phyloP scores from a whole-genome alignment of 2,329 filamentous ascomycete genomes.

The Alternaria triticimaculans region DNA sequence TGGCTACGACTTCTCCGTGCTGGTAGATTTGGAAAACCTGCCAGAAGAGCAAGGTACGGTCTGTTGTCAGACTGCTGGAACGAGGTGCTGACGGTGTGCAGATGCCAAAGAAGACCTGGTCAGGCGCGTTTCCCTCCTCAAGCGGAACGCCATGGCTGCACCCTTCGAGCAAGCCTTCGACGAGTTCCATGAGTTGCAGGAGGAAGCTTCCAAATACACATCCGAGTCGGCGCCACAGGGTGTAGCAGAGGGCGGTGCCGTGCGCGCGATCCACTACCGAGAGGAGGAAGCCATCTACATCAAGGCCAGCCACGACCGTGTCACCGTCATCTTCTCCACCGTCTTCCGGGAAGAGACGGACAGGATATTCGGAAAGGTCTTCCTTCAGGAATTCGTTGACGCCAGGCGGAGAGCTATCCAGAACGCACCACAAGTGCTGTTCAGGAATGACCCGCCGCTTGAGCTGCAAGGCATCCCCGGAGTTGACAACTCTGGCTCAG shows the following conservation, averaged over 20 bases:
- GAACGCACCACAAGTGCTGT: constrained; percentile 96
- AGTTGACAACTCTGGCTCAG: constrained; percentile 73
- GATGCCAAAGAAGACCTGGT: constrained; percentile 88
- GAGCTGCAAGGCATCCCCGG: constrained; percentile 88
- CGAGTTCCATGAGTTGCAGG: constrained; percentile 84
- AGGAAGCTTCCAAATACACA: constrained; percentile 90
- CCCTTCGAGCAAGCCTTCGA: constrained; percentile 97
- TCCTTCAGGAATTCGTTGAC: constrained; percentile 94
- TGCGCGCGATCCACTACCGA: constrained; percentile 97
- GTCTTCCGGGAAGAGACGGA: constrained; percentile 98
- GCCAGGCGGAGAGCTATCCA: constrained; percentile 93
- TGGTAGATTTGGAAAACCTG: constrained; percentile 86
- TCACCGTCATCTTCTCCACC: constrained; percentile 99
- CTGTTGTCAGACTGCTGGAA: neutral
- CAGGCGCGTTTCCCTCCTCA: constrained; percentile 85
- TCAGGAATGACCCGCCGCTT: constrained; percentile 90
- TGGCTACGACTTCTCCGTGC: constrained; percentile 94
- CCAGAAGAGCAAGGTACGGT: constrained; percentile 75
- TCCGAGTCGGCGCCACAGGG: constrained; percentile 94
- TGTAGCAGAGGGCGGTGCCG: constrained; percentile 83
- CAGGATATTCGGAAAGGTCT: constrained; percentile 95
- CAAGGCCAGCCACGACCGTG: constrained; percentile 95
- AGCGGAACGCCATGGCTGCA: constrained; percentile 98
- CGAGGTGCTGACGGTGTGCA: constrained; percentile 45
- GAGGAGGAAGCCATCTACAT: constrained; percentile 99